Percentiles rank a stretch among this genome's conserved stretches.
phyloP scores from a whole-genome alignment of 371 early-diverging fungal genomes.

The Synchytrium microbalum region DNA sequence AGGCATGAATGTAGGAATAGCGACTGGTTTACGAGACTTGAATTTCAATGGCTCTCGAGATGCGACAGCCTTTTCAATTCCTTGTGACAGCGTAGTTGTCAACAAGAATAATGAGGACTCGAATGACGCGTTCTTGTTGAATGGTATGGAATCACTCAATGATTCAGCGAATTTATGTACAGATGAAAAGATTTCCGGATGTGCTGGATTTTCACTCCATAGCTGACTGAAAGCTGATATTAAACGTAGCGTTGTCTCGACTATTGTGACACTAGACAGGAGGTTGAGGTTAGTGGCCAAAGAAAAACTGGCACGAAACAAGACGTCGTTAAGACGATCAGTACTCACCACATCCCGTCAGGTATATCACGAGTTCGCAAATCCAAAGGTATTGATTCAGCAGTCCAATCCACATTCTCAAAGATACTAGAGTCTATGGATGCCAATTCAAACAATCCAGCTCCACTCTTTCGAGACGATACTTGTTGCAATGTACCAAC shows the following conservation, averaged over 20 bases:
- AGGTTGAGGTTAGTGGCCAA: background rate
- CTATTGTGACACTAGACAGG: slow-evolving; percentile 6
- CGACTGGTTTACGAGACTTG: slow-evolving; percentile 77
- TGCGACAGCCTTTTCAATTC: background rate
- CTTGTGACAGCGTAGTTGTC: background rate
- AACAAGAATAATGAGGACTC: background rate
- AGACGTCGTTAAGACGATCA: background rate
- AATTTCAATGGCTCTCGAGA: slow-evolving; percentile 56
- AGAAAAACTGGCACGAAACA: background rate
- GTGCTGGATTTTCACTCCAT: background rate
- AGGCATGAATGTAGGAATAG: slow-evolving; percentile 83
- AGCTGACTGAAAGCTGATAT: slow-evolving; percentile 5
- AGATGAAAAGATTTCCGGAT: slow-evolving; percentile 9
- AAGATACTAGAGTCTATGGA: background rate
- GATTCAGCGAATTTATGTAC: background rate
- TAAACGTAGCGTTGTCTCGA: slow-evolving; percentile 16
- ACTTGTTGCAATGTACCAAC: slow-evolving; percentile 7
- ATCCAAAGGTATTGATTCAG: background rate
- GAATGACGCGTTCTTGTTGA: background rate
- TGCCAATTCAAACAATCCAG: background rate
- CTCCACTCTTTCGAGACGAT: background rate
- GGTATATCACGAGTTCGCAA: background rate
- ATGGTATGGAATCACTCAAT: background rate
- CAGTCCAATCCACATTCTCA: background rate
- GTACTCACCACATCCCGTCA: background rate